A percentile compares a stretch with the other conserved stretches of the same genome.
Conservation (phyloP, 1,284 basidiomycete genomes). For the Mycena citricolor region DNA sequence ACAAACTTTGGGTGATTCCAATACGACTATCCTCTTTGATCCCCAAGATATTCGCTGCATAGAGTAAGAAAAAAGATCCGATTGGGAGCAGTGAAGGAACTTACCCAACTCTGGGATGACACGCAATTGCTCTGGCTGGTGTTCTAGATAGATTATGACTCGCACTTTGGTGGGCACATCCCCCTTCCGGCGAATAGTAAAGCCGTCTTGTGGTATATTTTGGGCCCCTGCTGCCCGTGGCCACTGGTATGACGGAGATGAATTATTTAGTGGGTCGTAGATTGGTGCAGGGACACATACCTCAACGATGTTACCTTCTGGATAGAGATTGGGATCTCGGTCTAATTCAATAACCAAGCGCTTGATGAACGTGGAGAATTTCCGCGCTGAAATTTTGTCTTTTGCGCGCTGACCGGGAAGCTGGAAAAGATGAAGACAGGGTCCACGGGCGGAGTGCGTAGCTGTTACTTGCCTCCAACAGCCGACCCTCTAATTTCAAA, state of each 20-base stretch:
- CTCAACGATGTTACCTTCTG: slow-evolving; percentile 80
- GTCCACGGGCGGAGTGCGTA: not conserved
- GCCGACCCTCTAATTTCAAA: slow-evolving; percentile 84
- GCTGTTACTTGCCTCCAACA: slow-evolving; percentile 64
- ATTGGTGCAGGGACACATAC: slow-evolving; percentile 36
- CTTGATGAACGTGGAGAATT: slow-evolving; percentile 88
- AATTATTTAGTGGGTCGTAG: slow-evolving; percentile 6
- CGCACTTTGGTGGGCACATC: slow-evolving; percentile 78
- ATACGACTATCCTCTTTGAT: slow-evolving; percentile 86
- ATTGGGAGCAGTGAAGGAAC: slow-evolving; percentile 20
- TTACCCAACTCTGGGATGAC: slow-evolving; percentile 75
- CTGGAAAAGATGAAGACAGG: slow-evolving; percentile 33
- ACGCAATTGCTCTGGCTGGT: slow-evolving; percentile 86
- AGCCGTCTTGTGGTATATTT: slow-evolving; percentile 78
- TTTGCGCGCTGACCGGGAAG: slow-evolving; percentile 60
- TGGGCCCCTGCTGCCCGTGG: slow-evolving; percentile 55
- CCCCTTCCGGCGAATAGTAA: slow-evolving; percentile 84
- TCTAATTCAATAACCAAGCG: slow-evolving; percentile 86
- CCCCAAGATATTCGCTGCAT: slow-evolving; percentile 63
- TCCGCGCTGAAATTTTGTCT: slow-evolving; percentile 68
- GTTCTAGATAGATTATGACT: slow-evolving; percentile 80
- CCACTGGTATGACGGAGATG: slow-evolving; percentile 51
- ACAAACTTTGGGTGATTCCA: slow-evolving; percentile 81
- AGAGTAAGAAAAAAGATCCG: not conserved
- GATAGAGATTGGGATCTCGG: slow-evolving; percentile 79